Conservation (phyloP, 129 eudicot genomes). For the sunflower (Helianthus annuus) region DNA sequence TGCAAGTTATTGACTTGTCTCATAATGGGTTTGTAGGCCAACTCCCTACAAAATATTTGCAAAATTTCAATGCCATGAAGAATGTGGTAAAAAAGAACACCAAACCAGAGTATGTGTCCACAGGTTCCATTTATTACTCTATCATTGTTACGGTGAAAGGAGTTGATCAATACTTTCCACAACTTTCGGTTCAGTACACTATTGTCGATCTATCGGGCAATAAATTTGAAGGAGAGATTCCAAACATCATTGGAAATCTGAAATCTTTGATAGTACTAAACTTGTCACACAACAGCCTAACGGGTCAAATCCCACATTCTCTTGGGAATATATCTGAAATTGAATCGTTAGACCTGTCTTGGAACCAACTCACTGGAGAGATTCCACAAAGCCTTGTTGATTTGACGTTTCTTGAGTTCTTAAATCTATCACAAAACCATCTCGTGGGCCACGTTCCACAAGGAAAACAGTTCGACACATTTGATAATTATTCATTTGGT, state of each 20-base stretch:
- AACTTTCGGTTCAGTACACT: constrained; percentile 11
- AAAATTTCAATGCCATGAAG: constrained; percentile 33
- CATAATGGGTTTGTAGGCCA: constrained; percentile 33
- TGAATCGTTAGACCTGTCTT: constrained; percentile 42
- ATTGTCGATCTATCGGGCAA: constrained; percentile 38
- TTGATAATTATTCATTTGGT: background rate
- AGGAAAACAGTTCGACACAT: constrained; percentile 20
- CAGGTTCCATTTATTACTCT: background rate
- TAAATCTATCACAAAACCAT: constrained; percentile 39
- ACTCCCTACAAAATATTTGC: constrained; percentile 31
- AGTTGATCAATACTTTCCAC: background rate
- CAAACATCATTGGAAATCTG: constrained; percentile 28
- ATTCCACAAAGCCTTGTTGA: constrained; percentile 32
- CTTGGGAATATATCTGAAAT: constrained; percentile 28
- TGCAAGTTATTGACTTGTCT: constrained; percentile 47
- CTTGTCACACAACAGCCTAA: constrained; percentile 36
- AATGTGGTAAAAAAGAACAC: background rate
- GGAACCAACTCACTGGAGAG: constrained; percentile 35
- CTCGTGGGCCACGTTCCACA: constrained; percentile 17
- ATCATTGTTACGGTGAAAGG: constrained; percentile 19
- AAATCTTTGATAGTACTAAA: constrained; percentile 25
- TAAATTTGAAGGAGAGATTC: constrained; percentile 36
- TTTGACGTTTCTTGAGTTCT: constrained; percentile 19
- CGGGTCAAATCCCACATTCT: constrained; percentile 37
- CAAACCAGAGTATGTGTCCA: background rate